Base-by-base conservation (phyloP, 768 basidiomycete species). In the Rhodocollybia butyracea region DNA sequence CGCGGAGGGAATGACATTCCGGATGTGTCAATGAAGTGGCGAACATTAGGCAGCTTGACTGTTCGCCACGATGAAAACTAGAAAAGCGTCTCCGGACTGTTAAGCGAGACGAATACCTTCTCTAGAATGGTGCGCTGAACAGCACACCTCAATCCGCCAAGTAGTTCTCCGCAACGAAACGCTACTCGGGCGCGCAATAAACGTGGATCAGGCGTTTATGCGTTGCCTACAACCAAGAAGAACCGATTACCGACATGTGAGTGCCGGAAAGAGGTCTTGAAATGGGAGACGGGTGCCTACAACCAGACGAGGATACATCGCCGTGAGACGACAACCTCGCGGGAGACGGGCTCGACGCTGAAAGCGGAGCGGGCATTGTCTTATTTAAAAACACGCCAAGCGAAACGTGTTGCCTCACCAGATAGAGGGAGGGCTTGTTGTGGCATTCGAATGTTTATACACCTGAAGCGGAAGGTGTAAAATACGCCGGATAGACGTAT, bases 351-450 rank as follows among this genome's bases (percentile, higher is more conserved):
- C n/a, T n/a, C n/a, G n/a, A n/a, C n/a, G n/a, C n/a, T n/a, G n/a
- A 26, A 31, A 34, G 38, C 48, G 48, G 34, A 50, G 48, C 48
- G 27, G 32, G 19, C 48, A 11, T 47, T 50, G 48, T 5, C 13
- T n/a, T 50, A 50, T 50, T 50, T 50, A 38, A 3, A 12, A 50
- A 38, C 48, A 50, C 48, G 34, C 15, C 48, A 50, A 50, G 48
- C 34, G 48, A 36, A 47, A 50, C 34, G 48, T 50, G 48, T 34
- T 50, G 48, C 48, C 48, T 50, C 48, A 50, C 48, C 48, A 50
- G 38, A 24, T 17, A 2, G 8, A 24, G 22, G 48, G 34, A 26
- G 22, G 34, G 36, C n/a, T 17, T 34, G 5, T 22, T 36, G 8
- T 5, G n/a, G 19, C 15, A 40, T 45, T 50, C 22, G 0, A 17